Base-by-base conservation (phyloP, 305 asterid species). In the Fraxinus ornus region DNA sequence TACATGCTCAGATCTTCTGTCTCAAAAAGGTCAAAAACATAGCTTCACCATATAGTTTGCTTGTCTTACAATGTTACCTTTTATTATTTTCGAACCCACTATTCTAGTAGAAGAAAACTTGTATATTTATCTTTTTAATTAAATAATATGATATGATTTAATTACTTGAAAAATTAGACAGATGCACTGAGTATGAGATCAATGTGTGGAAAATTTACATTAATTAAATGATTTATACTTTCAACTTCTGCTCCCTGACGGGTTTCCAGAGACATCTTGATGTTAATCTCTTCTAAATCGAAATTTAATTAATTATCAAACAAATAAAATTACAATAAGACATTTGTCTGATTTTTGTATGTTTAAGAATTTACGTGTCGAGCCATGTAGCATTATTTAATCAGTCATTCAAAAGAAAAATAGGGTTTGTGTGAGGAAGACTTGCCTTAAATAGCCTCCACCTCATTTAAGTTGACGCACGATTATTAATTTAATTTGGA, bases 211-310 rank as follows among this genome's bases (percentile, higher is more conserved):
- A 21, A 60, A 44, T 30, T 73, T 78, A 44, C 72, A 81, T 47
- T 76, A 66, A 84, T 80, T 28, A 84, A 80, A 77, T 2, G 39
- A 77, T 24, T 68, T 55, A 76, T 6, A 60, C 32, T n/a, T 72
- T 30, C 71, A 66, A 78, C 19, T n/a, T 74, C 8, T 85, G 86
- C 49, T 70, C 82, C 88, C 71, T 76, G 80, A 36, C 52, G 85
- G 76, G 80, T 75, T 60, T 79, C 81, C 52, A 10, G 74, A 70
- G 85, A 82, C 88, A 85, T 70, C 77, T 66, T 55, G 32, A 75
- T 85, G 33, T 75, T 47, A 85, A 75, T 79, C 35, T 55, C 52
- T 19, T 13, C 1, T 33, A 49, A 35, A 4, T 60, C 41, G 26
- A n/a, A 47, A 44, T 9, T 21, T 76, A 47, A 47, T 76, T 76